Base-by-base conservation (phyloP, 257 asterid species). In the Datura wrightii region DNA sequence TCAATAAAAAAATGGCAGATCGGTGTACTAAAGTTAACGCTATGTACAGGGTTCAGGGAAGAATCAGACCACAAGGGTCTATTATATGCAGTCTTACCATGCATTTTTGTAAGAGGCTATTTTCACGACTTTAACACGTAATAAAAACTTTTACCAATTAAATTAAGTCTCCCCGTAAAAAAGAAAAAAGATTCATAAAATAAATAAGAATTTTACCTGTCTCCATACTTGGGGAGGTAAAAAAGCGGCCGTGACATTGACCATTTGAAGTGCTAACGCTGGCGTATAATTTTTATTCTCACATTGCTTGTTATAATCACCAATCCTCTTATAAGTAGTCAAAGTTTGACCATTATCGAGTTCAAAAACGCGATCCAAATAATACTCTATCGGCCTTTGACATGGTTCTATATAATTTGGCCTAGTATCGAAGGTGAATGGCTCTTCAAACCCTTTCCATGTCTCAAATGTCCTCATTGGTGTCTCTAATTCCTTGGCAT, bases 391-490 rank as follows among this genome's bases (percentile, higher is more conserved):
- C 31, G 99, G 97, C 41, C 92, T 87, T 31, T 89, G 87, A 24
- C 99, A 94, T 13, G 93, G 93, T 62, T 90, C 86, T 3, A 86
- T 55, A 83, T 85, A 89, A 86, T 89, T 62, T 56, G 37, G 10
- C 71, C 95, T 86, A 15, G 97, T 92, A 60, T 95, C 88, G 44
- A 94, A 92, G 2, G 95, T 89, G 81, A 93, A 95, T 1, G 99
- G 94, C 9, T 82, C 88, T 3, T 81, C 86, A 18, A 89, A 83
- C 95, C 98, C 90, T 0, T 91, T 90, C 98, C 97, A 94, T 16
- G 97, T 90, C 36, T 93, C 53, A 82, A 94, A 95, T 9, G 99
- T 95, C 58, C 86, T 95, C 31, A 92, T 24, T 13, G 98, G 95
- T 5, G 94, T 95, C 83, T 85, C 91, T 76, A 95, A 44, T 9